Evolutionary conservation across 306 rosid genomes (phyloP), one percentile per base, ranked within the genome.

Genomic region (Pterocarpus santalinus): DNA sequence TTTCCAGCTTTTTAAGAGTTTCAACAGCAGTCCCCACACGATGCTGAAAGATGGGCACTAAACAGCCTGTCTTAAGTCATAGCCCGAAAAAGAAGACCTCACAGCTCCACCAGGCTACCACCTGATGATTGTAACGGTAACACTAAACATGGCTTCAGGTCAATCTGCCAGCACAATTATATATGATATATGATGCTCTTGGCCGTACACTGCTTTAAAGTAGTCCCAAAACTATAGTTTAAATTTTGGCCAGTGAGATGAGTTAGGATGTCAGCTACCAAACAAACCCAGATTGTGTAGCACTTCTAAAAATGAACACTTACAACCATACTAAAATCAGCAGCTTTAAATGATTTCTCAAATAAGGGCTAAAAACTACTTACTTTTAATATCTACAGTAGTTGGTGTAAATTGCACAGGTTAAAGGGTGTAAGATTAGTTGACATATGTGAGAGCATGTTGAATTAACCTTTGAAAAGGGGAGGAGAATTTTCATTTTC

Each of bases 41-140:
- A 30, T 43, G 51, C 60, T 57, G 80, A 73, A 72, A 58, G 68
- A 63, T 79, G 65, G 75, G 69, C 58, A 80, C 70, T 44, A 44
- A 61, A 84, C 86, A 87, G 78, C 65, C 88, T 84, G 85, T 75
- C 83, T 81, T 35, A 53, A 62, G 76, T 81, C 83, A 80, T 77
- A 73, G 46, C 78, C 80, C 73, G 8, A 49, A 76, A 68, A 58
- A 76, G 55, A 73, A 82, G 72, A 66, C 76, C 32, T 73, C 80
- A 10, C 71, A 58, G 71, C 56, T 81, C 74, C 53, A 17, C 52
- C 39, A 8, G 68, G 39, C 43, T 11, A 82, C 41, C 73, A 32
- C 38, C 52, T 38, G 73, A 83, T 81, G 73, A 84, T 64, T 78
- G 84, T 43, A 84, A 81, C 71, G 38, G 47, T 73, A 69, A 81